phyloP scores from a whole-genome alignment of 805 yeast species.

The Peterozyma xylosa region DNA sequence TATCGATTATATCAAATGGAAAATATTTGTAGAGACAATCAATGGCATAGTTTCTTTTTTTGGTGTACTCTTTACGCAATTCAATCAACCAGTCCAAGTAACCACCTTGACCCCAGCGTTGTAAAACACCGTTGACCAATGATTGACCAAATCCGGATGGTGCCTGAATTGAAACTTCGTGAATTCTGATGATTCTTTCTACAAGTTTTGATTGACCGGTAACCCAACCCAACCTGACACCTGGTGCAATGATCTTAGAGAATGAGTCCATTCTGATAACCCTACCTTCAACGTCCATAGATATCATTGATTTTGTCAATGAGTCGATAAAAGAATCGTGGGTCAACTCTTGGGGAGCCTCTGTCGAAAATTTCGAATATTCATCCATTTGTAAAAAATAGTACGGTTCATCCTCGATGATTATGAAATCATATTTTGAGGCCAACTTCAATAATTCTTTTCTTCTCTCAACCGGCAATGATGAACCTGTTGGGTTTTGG shows the following conservation, averaged over 20 bases:
- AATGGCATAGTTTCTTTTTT: conserved; percentile 80
- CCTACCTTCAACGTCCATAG: conserved; percentile 80
- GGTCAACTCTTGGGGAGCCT: conserved; percentile 16
- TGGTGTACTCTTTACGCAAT: conserved; percentile 73
- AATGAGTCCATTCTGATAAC: conserved; percentile 85
- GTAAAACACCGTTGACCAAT: conserved; percentile 59
- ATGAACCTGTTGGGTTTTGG: conserved; percentile 96
- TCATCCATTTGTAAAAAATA: conserved; percentile 90
- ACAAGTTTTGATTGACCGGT: conserved; percentile 60
- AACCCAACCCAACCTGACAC: conserved; percentile 84
- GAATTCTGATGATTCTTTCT: conserved; percentile 61
- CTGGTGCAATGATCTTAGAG: conserved; percentile 91
- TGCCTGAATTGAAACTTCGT: conserved; percentile 76
- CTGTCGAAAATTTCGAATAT: conserved; percentile 41
- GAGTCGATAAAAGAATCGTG: conserved; percentile 64
- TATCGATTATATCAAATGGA: conserved; percentile 35
- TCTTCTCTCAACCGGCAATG: conserved; percentile 73
- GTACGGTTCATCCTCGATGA: conserved; percentile 96
- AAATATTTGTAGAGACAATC: conserved; percentile 60
- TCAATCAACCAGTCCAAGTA: conserved; percentile 87
- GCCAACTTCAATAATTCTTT: conserved; percentile 67
- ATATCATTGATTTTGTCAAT: conserved; percentile 68
- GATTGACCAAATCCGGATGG: conserved; percentile 80
- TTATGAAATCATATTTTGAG: conserved; percentile 76
- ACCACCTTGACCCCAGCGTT: conserved; percentile 86